A percentile compares a stretch with the other conserved stretches of the same genome.
phyloP scores from a whole-genome alignment of 2,329 filamentous ascomycete species.

The Aureobasidium sp. region DNA sequence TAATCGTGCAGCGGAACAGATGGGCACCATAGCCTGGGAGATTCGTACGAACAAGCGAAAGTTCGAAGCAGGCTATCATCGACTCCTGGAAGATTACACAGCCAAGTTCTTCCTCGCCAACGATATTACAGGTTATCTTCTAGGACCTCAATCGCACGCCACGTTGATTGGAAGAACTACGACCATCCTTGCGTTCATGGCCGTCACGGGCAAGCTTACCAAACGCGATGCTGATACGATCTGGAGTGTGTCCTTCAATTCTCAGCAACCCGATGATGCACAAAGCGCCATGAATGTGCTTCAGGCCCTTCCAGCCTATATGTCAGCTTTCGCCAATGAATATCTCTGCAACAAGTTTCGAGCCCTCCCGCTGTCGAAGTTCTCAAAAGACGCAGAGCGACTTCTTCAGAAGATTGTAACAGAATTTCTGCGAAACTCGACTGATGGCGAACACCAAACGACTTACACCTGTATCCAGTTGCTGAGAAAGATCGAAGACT shows the following conservation, averaged over 20 bases:
- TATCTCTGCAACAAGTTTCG: constrained; percentile 60
- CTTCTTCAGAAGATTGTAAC: background rate
- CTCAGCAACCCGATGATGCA: constrained; percentile 76
- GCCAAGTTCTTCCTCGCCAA: constrained; percentile 61
- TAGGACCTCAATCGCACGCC: constrained; percentile 85
- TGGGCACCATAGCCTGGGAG: constrained; percentile 62
- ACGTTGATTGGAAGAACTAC: constrained; percentile 74
- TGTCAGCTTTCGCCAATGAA: constrained; percentile 40
- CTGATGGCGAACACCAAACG: background rate
- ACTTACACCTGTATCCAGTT: background rate
- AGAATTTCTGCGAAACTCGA: background rate
- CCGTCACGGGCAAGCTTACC: constrained; percentile 68
- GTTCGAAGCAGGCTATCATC: constrained; percentile 32
- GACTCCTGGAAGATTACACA: constrained; percentile 55
- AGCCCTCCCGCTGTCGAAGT: background rate
- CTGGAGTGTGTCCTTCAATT: constrained; percentile 74
- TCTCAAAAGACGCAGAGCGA: background rate
- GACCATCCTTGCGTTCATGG: constrained; percentile 81
- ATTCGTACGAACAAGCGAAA: constrained; percentile 45
- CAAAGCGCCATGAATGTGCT: constrained; percentile 70
- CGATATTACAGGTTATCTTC: constrained; percentile 73
- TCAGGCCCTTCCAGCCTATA: constrained; percentile 39
- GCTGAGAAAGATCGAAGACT: background rate
- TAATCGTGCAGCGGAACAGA: constrained; percentile 64
- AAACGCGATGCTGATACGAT: constrained; percentile 66